Evolutionary conservation across 2,329 filamentous ascomycete genomes (phyloP).

Genomic region (Neofusicoccum cordaticola): DNA sequence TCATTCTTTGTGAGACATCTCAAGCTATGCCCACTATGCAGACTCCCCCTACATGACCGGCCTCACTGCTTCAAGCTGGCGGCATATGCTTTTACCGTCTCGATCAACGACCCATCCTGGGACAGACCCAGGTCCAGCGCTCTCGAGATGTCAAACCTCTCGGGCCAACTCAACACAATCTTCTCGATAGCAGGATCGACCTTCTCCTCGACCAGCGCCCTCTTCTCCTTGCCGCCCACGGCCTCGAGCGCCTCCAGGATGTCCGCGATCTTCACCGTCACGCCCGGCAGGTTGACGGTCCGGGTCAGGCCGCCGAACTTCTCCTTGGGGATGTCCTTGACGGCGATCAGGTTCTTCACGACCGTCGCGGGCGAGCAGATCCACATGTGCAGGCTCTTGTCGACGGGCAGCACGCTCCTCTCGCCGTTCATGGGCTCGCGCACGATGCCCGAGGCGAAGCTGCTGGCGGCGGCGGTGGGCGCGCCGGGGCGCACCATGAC

Average conservation of each 20-base stretch:
- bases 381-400: slow-evolving; percentile 51
- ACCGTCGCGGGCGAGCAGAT: slow-evolving; percentile 54
- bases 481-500: slow-evolving; percentile 57
- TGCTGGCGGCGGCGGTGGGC: slow-evolving; percentile 57
- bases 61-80: slow-evolving; percentile 5
- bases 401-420: slow-evolving; percentile 47
- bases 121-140: slow-evolving; percentile 54
- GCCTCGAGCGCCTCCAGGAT: slow-evolving; percentile 53
- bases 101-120: slow-evolving; percentile 48
- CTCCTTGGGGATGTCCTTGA: slow-evolving; percentile 47
- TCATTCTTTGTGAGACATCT: background rate
- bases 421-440: slow-evolving; percentile 58
- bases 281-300: slow-evolving; percentile 51
- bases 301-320: slow-evolving; percentile 44
- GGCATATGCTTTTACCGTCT: slow-evolving; percentile 24
- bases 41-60: background rate
- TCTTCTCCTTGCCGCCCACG: slow-evolving; percentile 50
- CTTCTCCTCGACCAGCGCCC: slow-evolving; percentile 48
- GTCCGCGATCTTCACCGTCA: slow-evolving; percentile 49
- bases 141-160: slow-evolving; percentile 51
- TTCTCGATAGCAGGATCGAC: slow-evolving; percentile 44
- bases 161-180: slow-evolving; percentile 52
- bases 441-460: slow-evolving; percentile 61
- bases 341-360: slow-evolving; percentile 51
- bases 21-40: background rate